phyloP scores from a whole-genome alignment of 495 filamentous ascomycete species.

The Trichoderma virens region DNA sequence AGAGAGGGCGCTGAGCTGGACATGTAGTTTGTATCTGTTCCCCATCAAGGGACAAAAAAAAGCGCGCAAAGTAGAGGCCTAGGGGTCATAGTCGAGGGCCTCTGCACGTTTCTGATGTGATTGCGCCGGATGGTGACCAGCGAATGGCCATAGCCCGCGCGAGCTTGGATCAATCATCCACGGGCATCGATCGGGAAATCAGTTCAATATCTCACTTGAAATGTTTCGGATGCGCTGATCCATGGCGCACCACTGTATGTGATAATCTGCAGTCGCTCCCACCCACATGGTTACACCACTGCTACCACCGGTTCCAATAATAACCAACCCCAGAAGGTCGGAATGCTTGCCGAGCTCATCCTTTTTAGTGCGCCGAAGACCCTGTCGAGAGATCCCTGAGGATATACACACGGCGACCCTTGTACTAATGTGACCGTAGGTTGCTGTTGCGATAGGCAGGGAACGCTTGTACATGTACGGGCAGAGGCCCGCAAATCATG shows the following conservation, averaged over 20 bases:
- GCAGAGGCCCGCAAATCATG: neutral
- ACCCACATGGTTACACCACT: slow-evolving; percentile 8
- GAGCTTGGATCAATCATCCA: neutral
- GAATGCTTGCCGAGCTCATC: slow-evolving; percentile 8
- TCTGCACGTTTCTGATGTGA: neutral
- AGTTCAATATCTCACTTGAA: slow-evolving; percentile 4
- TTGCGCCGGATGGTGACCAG: neutral
- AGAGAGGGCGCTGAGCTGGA: neutral
- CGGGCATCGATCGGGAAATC: neutral
- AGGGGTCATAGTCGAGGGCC: neutral
- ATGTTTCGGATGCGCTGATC: slow-evolving; percentile 3
- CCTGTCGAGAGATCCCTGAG: slow-evolving; percentile 2
- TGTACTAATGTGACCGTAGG: neutral
- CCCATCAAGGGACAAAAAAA: neutral
- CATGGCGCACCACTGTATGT: neutral
- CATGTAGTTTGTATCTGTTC: neutral
- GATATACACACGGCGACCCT: neutral
- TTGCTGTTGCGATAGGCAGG: neutral
- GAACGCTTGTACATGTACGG: neutral
- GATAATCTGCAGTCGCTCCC: slow-evolving; percentile 7
- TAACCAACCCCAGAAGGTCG: slow-evolving; percentile 9
- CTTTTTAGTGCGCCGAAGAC: slow-evolving; percentile 7
- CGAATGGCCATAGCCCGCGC: neutral
- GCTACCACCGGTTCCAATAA: slow-evolving; percentile 5
- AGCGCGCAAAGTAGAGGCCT: neutral